Evolutionary conservation across 2,329 filamentous ascomycete species (phyloP), one percentile per base, ranked within the genome.

Genomic region (Verticillium nubilum): DNA sequence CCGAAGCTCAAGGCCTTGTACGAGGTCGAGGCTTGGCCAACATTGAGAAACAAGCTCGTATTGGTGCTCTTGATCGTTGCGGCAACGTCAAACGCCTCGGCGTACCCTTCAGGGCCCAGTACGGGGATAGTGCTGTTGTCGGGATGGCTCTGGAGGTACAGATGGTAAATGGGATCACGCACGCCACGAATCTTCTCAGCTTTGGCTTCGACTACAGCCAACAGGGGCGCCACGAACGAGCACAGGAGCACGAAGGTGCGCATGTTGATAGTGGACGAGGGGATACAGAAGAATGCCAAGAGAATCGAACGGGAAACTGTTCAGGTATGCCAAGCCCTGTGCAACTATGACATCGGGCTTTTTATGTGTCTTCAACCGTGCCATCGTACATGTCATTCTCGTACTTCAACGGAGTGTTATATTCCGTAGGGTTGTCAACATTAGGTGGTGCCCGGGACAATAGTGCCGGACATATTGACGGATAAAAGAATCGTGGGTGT

Each of bases 1-100:
- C 72, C 73, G 62, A 83, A 80, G 5, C 71, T 73, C 31, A 84
- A 70, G n/a, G 78, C 77, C 69, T 83, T 81, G 69, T 82, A 84
- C 53, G 77, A 81, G 28, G 78, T 78, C 56, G 66, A 71, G 57
- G 76, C 76, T 27, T 66, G 70, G 42, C 73, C 72, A 31, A 83
- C 75, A 64, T 82, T 81, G 53, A 84, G 71, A 65, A 77, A 83
- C 58, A 72, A 61, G 59, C 71, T 75, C 31, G 78, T 78, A 63
- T 80, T 82, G 61, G 74, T 73, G 65, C 74, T 78, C 71, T 78
- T 76, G 64, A 83, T 82, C 25, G 78, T 78, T 13, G 72, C 70
- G 26, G 68, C 76, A 65, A 84, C 81, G 61, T 75, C 74, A 68
- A 81, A 83, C 61, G 75, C 78, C 64, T 81, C 78, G 62, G 74